Evolutionary conservation across 345 rosid genomes (phyloP), one percentile per base, ranked within the genome.

Genomic region (Brassica incana): DNA sequence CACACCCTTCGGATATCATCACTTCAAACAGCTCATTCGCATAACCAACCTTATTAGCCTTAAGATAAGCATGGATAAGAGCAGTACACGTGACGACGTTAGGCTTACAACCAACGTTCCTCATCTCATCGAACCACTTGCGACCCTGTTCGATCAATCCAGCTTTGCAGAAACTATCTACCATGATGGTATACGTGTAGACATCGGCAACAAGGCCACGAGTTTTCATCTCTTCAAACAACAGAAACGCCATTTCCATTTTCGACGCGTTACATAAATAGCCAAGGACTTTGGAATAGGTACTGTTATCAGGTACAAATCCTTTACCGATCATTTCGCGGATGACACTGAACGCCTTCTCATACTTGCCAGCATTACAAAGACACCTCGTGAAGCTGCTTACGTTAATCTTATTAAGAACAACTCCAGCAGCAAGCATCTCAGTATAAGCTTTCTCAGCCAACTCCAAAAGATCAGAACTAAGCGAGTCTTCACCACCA

Each of bases 61-160:
- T 95, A 30, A 93, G 91, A 83, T 91, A 90, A 75, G 92, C 94
- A 75, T 95, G 99, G 78, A 95, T 95, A 71, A 95, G 93, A 72
- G 93, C 88, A 25, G 99, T 95, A 74, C 88, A 95, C 48, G 99
- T 95, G 71, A 93, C 98, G 48, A 93, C 87, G 77, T 87, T 95
- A 77, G 99, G 99, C 16, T 79, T 76, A 85, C 97, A 90, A 62
- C 88, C 98, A 81, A 81, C 87, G 61, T 76, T 85, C 78, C 76
- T 85, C 99, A 95, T 93, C 86, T 93, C 97, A 62, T 83, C 74
- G 67, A 95, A 89, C 99, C 91, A 92, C 68, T 79, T 88, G 62
- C 74, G 85, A 77, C 96, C 99, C 84, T 95, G 99, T 81, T 91
- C 96, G 71, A 93, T 84, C 20, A 95, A 83, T 32, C 94, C 97